Percentiles rank a stretch among this genome's conserved stretches.
Conservation (phyloP, 352 stramenopile genomes). For the Saprolegnia parasitica region DNA sequence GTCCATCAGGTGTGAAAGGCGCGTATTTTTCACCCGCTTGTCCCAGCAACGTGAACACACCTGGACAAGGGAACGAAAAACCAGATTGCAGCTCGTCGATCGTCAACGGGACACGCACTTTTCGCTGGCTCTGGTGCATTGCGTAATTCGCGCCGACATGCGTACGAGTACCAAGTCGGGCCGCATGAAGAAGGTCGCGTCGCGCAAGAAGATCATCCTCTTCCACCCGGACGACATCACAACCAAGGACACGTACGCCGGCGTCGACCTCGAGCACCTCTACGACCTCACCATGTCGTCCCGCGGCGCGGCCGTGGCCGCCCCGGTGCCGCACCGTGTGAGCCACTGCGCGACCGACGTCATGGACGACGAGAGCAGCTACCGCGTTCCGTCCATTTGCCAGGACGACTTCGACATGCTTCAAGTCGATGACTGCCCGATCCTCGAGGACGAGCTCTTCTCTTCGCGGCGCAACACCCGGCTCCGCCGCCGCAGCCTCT, state of each 20-base stretch:
- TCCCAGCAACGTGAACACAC: too few relatives aligned
- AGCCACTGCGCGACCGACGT: background rate
- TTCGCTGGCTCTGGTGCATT: background rate
- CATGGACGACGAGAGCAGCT: background rate
- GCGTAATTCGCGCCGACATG: background rate
- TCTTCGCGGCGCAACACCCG: background rate
- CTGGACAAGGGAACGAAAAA: too few relatives aligned
- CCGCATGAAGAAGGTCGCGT: conserved; percentile 4
- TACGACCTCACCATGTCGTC: conserved; percentile 14
- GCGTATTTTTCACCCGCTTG: too few relatives aligned
- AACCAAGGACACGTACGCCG: conserved; percentile 8
- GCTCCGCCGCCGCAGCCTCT: background rate
- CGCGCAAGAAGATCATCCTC: background rate
- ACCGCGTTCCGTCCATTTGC: background rate
- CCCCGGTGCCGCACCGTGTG: background rate
- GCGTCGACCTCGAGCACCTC: conserved; percentile 1
- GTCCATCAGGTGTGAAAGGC: too few relatives aligned
- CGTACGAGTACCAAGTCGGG: background rate
- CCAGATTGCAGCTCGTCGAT: background rate
- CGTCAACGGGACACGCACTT: background rate
- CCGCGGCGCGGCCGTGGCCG: background rate
- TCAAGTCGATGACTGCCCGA: background rate
- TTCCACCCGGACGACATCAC: conserved; percentile 10
- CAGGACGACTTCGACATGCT: conserved; percentile 10
- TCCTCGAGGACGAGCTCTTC: conserved; percentile 11